Evolutionary conservation across 345 rosid species (phyloP).

Genomic region (Linum tenue): DNA sequence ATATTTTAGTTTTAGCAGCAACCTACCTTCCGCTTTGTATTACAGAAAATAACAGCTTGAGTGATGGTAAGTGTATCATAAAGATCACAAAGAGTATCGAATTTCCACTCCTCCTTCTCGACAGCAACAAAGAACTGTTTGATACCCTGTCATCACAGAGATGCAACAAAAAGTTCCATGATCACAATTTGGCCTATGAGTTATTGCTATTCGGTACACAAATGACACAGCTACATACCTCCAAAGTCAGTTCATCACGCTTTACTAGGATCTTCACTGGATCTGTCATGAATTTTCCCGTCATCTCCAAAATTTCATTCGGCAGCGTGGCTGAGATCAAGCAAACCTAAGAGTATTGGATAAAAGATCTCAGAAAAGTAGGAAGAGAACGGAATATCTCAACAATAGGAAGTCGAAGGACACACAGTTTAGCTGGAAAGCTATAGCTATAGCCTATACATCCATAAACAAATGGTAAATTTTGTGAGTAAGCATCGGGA

Average conservation of each 20-base stretch:
- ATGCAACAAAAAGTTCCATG: not conserved
- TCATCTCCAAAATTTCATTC: slow-evolving; percentile 92
- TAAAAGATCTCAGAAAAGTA: not conserved
- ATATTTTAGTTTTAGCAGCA: not conserved
- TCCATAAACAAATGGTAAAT: not conserved
- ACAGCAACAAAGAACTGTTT: slow-evolving; percentile 92
- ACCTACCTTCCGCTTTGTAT: slow-evolving; percentile 82
- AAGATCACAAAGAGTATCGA: slow-evolving; percentile 91
- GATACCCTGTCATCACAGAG: slow-evolving; percentile 51
- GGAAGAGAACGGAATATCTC: no score
- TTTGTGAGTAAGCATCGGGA: not conserved
- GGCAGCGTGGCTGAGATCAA: slow-evolving; percentile 97
- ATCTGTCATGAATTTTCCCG: slow-evolving; percentile 89
- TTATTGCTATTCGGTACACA: not conserved
- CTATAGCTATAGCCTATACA: not conserved
- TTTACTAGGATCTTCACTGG: slow-evolving; percentile 94
- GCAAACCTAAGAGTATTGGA: slow-evolving; percentile 41
- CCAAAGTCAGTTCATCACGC: slow-evolving; percentile 96
- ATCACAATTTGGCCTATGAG: not conserved
- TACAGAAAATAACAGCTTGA: slow-evolving; percentile 97
- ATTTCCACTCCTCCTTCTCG: slow-evolving; percentile 97
- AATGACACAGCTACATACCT: slow-evolving; percentile 33
- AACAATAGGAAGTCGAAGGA: not conserved
- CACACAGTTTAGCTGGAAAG: not conserved
- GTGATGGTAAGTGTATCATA: slow-evolving; percentile 92